Evolutionary conservation across 2,329 filamentous ascomycete genomes (phyloP).

Genomic region (Diplocarpon rosae): DNA sequence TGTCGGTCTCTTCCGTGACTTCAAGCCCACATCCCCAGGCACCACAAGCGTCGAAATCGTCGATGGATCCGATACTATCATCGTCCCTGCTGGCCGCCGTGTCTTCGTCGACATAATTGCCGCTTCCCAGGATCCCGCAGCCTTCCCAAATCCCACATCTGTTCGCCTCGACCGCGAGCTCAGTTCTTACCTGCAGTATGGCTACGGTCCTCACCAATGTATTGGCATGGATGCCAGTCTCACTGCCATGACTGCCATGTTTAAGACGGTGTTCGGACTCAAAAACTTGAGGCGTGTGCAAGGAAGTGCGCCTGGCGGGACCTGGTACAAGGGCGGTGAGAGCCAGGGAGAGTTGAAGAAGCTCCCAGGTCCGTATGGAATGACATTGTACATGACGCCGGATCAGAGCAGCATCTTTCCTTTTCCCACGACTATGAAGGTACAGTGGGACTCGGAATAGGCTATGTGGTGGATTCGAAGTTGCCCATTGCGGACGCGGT

Average conservation of each 20-base stretch:
- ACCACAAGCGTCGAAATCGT: conserved; percentile 37
- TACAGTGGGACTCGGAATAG: conserved; percentile 22
- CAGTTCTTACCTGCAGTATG: conserved; percentile 54
- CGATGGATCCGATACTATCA: conserved; percentile 37
- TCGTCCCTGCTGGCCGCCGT: conserved; percentile 45
- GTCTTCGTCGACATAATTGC: conserved; percentile 52
- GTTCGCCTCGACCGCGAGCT: conserved; percentile 54
- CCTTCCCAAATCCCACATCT: conserved; percentile 49
- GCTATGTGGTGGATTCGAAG: too few species aligned
- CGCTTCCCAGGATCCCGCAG: conserved; percentile 42
- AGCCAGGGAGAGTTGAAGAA: conserved; percentile 28
- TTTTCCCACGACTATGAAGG: conserved; percentile 32
- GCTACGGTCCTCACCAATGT: conserved; percentile 49
- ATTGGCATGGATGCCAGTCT: conserved; percentile 50
- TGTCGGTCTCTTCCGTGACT: conserved; percentile 44
- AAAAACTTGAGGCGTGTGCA: conserved; percentile 15
- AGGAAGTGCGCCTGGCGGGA: conserved; percentile 10
- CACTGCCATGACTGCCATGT: conserved; percentile 43
- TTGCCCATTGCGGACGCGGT: too few species aligned
- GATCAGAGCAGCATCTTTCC: conserved; percentile 49
- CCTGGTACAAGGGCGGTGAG: conserved; percentile 11
- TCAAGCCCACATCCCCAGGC: conserved; percentile 17
- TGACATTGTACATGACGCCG: conserved; percentile 49
- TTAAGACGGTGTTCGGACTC: conserved; percentile 20
- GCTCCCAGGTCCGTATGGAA: conserved; percentile 8